phyloP scores from a whole-genome alignment of 768 basidiomycete genomes.

The Epithele typhae region DNA sequence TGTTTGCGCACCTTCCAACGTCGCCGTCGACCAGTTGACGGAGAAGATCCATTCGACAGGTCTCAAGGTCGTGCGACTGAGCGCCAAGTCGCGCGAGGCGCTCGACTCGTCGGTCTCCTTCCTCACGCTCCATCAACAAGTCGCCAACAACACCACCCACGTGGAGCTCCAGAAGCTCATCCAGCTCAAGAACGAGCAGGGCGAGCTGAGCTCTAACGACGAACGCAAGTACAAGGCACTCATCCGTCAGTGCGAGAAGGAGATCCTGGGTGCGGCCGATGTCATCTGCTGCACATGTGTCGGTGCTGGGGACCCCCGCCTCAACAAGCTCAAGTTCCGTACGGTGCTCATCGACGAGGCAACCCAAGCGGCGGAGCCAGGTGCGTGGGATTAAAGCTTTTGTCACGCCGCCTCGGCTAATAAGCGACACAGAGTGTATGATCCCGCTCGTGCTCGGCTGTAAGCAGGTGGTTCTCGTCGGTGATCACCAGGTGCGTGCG shows the following conservation, averaged over 20 bases:
- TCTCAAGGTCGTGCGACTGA: slow-evolving; percentile 94
- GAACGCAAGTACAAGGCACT: slow-evolving; percentile 98
- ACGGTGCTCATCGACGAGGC: slow-evolving; percentile 99
- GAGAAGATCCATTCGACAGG: slow-evolving; percentile 99
- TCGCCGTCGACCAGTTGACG: slow-evolving; percentile 97
- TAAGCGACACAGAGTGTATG: slow-evolving; percentile 80
- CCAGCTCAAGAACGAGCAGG: slow-evolving; percentile 95
- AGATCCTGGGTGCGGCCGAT: slow-evolving; percentile 91
- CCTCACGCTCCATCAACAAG: slow-evolving; percentile 95
- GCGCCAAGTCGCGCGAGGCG: slow-evolving; percentile 97
- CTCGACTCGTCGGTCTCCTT: slow-evolving; percentile 94
- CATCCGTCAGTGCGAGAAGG: slow-evolving; percentile 94
- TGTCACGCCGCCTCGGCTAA: not conserved
- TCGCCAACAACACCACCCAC: slow-evolving; percentile 93
- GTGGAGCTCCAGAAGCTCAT: slow-evolving; percentile 98
- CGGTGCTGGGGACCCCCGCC: slow-evolving; percentile 92
- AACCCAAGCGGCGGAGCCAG: slow-evolving; percentile 96
- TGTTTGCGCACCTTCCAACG: slow-evolving; percentile 98
- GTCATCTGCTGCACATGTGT: slow-evolving; percentile 99
- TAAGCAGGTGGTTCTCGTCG: slow-evolving; percentile 97
- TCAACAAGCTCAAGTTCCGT: slow-evolving; percentile 97
- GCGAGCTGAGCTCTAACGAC: slow-evolving; percentile 93
- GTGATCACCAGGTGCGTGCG: slow-evolving; percentile 67
- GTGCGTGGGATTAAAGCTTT: slow-evolving; percentile 39
- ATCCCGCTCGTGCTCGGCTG: slow-evolving; percentile 97